Conservation (phyloP, 306 rosid species). For the Crotalaria pallida region DNA sequence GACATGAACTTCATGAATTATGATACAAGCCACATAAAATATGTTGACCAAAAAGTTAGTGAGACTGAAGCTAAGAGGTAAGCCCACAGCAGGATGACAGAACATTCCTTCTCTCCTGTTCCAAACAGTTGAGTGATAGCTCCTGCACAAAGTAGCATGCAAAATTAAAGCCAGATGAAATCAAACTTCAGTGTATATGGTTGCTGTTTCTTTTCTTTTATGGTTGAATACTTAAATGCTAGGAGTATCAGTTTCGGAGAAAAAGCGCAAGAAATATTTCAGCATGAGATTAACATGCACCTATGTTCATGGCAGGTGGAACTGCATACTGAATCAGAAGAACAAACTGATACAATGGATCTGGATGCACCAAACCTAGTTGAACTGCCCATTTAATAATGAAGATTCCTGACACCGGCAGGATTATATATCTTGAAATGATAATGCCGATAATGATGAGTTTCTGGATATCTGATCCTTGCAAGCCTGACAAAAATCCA, state of each 20-base stretch:
- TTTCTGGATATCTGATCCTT: slow-evolving; percentile 32
- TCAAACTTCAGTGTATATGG: neutral
- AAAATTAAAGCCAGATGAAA: neutral
- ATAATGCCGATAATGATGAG: slow-evolving; percentile 36
- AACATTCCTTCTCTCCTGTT: slow-evolving; percentile 48
- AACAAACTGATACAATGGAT: no score
- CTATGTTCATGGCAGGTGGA: slow-evolving; percentile 57
- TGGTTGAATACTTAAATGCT: neutral
- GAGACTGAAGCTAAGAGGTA: slow-evolving; percentile 44
- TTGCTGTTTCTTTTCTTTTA: no score
- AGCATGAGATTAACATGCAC: slow-evolving; percentile 1
- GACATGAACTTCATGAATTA: neutral
- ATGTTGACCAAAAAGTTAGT: slow-evolving; percentile 48
- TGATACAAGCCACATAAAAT: slow-evolving; percentile 51
- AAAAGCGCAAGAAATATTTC: neutral
- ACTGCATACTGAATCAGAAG: no score
- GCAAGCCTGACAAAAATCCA: neutral
- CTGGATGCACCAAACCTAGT: slow-evolving; percentile 37
- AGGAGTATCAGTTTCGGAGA: neutral
- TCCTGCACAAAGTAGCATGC: slow-evolving; percentile 24
- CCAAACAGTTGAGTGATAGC: slow-evolving; percentile 54
- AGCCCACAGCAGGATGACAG: slow-evolving; percentile 44
- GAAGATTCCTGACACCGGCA: slow-evolving; percentile 37
- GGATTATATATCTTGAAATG: slow-evolving; percentile 32
- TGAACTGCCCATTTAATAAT: slow-evolving; percentile 38